These are phyloP conservation scores for Leptographium lundbergii DNA, from an alignment of 2,329 filamentous ascomycete species.

Conservation along the genomic window DNA sequence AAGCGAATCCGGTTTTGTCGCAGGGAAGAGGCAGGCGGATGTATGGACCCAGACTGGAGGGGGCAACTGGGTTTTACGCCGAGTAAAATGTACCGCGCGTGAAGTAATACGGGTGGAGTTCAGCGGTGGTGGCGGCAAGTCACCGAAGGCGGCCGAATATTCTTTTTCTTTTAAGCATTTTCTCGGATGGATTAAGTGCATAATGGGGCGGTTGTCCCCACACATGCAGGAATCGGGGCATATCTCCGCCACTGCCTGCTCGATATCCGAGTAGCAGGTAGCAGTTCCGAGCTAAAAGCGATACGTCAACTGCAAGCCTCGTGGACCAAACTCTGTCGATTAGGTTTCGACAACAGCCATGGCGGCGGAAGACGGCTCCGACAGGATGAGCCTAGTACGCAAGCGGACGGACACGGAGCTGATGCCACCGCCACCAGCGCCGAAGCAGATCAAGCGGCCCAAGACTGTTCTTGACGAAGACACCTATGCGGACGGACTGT, in stretches of 20 bases:
- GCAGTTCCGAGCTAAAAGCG: no score
- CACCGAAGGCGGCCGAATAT: constrained; percentile 11
- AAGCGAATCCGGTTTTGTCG: not conserved
- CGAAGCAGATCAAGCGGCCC: constrained; percentile 86
- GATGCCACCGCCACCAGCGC: constrained; percentile 77
- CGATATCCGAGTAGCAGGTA: no score
- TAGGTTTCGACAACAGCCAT: not conserved
- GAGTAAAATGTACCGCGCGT: not conserved
- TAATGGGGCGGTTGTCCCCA: not conserved
- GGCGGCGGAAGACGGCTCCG: constrained; percentile 6
- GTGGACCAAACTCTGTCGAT: not conserved
- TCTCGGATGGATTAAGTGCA: not conserved
- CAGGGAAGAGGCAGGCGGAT: not conserved
- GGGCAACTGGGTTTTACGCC: not conserved
- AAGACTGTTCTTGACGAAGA: constrained; percentile 86
- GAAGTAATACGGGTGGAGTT: not conserved
- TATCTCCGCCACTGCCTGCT: not conserved
- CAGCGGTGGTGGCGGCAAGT: constrained; percentile 2
- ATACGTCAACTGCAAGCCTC: not conserved
- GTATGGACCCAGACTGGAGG: not conserved
- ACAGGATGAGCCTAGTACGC: constrained; percentile 48
- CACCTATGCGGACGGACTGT: constrained; percentile 78
- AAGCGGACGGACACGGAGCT: constrained; percentile 59
- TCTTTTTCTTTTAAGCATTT: constrained; percentile 1
- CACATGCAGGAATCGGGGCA: not conserved